Base-by-base conservation (phyloP, 305 asterid species). In the Lippia alba region DNA sequence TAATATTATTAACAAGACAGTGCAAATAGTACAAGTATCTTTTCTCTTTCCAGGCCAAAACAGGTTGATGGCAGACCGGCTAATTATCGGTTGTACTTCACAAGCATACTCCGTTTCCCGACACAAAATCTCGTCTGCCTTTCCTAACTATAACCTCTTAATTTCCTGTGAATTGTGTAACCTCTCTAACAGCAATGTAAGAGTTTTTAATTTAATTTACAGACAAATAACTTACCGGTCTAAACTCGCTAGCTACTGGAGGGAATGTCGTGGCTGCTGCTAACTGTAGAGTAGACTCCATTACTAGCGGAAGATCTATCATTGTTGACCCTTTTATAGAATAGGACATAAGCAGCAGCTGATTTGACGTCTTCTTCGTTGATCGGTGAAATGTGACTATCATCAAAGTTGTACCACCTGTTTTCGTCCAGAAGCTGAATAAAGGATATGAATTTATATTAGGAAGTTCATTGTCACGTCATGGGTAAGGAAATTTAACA, bases 321-420 rank as follows among this genome's bases (percentile, higher is more conserved):
- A n/a, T 66, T 80, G 78, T 74, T 86, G 50, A 90, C 92, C 86
- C 97, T 89, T 81, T 93, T 83, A 75, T 95, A 95, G 73, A 95
- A 95, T 33, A 95, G 86, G 71, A 95, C 99, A 70, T 95, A 95
- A 39, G 99, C 99, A 54, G 97, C 97, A 63, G 79, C 80, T 19
- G 99, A 89, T 83, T 92, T 95, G 62, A 92, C 98, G 2, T 95
- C 98, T 17, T 95, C 99, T 79, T 95, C 99, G 58, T 82, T 87
- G 66, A 95, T 90, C 8, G 80, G 79, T 49, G 98, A 82, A 67
- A 92, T 85, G 79, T 92, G 98, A 83, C 88, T 92, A 74, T 95
- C 99, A 18, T 95, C 99, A 56, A 95, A 95, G 78, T 87, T 92
- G 85, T 95, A 95, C 99, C 98, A 95, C 78, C 86, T 82, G 84